Conservation (phyloP, 192 early-diverging fungal species). For the Coemansia sp. region DNA sequence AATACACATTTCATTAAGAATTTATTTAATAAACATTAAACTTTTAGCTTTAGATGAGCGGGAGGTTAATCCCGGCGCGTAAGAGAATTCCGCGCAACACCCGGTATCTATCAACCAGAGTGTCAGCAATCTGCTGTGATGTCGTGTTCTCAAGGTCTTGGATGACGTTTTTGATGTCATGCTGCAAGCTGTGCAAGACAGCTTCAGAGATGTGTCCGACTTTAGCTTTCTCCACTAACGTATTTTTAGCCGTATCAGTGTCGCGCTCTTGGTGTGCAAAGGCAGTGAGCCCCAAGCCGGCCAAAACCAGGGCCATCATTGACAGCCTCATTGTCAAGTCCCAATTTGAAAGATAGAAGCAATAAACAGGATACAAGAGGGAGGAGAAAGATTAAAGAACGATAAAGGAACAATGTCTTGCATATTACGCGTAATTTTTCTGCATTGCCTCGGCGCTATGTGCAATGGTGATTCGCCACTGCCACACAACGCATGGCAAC, state of each 20-base stretch:
- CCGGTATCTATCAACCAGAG: constrained; percentile 27
- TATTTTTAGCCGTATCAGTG: constrained; percentile 25
- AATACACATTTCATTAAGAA: constrained; percentile 6
- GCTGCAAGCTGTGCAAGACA: constrained; percentile 21
- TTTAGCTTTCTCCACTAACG: constrained; percentile 16
- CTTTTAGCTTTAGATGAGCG: constrained; percentile 7
- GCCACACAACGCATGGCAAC: background rate
- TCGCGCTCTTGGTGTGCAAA: constrained; percentile 32
- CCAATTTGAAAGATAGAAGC: background rate
- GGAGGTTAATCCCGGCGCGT: constrained; percentile 20
- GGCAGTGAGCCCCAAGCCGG: background rate
- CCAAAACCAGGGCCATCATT: background rate
- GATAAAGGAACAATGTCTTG: background rate
- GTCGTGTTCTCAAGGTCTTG: constrained; percentile 8
- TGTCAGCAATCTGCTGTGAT: constrained; percentile 19
- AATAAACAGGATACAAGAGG: background rate
- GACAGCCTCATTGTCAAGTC: constrained; percentile 9
- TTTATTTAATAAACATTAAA: constrained; percentile 5
- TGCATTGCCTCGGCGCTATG: background rate
- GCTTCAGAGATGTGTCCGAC: constrained; percentile 30
- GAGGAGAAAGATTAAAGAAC: background rate
- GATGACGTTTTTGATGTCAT: constrained; percentile 13
- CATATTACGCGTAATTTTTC: background rate
- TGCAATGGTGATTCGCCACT: constrained; percentile 1
- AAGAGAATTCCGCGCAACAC: constrained; percentile 21